Evolutionary conservation across 2,329 filamentous ascomycete genomes (phyloP), one percentile per base, ranked within the genome.

Genomic region (Stemphylium lycopersici): DNA sequence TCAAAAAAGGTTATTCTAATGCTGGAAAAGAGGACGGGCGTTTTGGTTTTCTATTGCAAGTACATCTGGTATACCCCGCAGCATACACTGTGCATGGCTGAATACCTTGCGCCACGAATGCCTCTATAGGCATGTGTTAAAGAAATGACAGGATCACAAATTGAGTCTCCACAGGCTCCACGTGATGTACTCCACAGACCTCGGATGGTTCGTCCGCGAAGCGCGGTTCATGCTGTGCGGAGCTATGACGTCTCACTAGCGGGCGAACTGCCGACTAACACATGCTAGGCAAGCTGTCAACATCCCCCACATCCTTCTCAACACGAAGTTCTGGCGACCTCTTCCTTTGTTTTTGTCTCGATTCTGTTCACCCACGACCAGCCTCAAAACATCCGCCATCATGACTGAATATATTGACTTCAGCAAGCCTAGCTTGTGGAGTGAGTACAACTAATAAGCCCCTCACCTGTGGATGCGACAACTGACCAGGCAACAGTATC

Each of bases 401-500:
- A 71, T 71, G 68, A 61, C 59, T 43, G 60, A 53, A 39, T 59
- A 71, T 37, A 69, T 79, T 42, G 77, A 80, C 59, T 75, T 81
- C 65, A 77, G 64, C 58, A 78, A 81, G 67, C 77, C 77, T 31
- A 78, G 71, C 44, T 64, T 82, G 43, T 81, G 78, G 78, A 65
- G 80, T 82, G 67, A 57, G 78, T 75, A 41, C 42, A 32, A 20
- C 16, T 8, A 46, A 29, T 10, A 16, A 37, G 26, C 13, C 18
- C 40, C 36, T 22, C 12, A 40, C 47, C 43, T 16, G 31, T 22
- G 24, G 37, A 51, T 32, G 48, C 47, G 48, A 50, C 34, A 15
- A 36, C 52, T 54, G 22, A 44, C 42, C 20, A 32, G 26, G 39
- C 42, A 26, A 63, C 59, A 96, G 93, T 95, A 65, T 90, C 91